phyloP scores from a whole-genome alignment of 768 basidiomycete genomes.

The Collybia sp. region DNA sequence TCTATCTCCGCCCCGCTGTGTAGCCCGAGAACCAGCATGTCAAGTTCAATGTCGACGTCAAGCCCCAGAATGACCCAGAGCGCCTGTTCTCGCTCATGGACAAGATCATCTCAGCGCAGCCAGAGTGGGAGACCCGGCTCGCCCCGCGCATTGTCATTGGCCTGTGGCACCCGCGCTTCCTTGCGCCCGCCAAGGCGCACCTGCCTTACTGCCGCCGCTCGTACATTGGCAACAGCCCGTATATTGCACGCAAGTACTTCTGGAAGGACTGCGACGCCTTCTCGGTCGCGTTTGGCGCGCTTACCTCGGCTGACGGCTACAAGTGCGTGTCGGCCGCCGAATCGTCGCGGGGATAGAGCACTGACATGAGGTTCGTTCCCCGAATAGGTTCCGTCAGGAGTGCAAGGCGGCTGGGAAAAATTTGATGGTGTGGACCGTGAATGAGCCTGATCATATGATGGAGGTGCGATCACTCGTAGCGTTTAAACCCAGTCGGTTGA shows the following conservation, averaged over 20 bases:
- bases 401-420: conserved; percentile 78
- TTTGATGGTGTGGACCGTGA: conserved; percentile 96
- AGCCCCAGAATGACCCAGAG: conserved; percentile 87
- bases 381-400: conserved; percentile 67
- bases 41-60: conserved; percentile 88
- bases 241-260: conserved; percentile 80
- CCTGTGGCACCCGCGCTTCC: conserved; percentile 90
- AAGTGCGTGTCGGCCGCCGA: conserved; percentile 49
- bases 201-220: conserved; percentile 83
- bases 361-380: no score
- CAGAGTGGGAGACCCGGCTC: conserved; percentile 68
- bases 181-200: conserved; percentile 66
- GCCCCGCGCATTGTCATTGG: conserved; percentile 81
- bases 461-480: conserved; percentile 46
- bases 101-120: conserved; percentile 54
- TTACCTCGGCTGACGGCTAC: conserved; percentile 71
- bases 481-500: neutral
- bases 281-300: conserved; percentile 70
- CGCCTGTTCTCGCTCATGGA: conserved; percentile 82
- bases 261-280: conserved; percentile 87
- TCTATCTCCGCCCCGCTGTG: conserved; percentile 1
- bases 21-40: conserved; percentile 75
- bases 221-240: conserved; percentile 74
- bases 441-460: conserved; percentile 84
- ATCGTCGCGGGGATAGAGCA: no score